A percentile compares a stretch with the other conserved stretches of the same genome.
Conservation (phyloP, 768 basidiomycete genomes). For the Panus rudis region DNA sequence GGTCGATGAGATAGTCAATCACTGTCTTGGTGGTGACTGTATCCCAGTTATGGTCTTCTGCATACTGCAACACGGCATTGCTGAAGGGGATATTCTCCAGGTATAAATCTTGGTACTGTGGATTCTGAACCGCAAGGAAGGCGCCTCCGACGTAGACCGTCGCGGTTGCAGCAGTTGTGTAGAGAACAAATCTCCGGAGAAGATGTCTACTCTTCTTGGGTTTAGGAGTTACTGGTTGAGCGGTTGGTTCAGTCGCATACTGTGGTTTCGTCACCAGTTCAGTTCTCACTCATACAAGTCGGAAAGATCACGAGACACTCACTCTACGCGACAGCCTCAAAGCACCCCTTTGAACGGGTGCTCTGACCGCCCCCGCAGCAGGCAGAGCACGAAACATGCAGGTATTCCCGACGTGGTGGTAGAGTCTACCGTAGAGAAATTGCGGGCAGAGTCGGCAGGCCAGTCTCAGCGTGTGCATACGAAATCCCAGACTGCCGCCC, state of each 20-base stretch:
- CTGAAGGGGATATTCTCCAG: slow-evolving; percentile 74
- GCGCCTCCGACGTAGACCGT: slow-evolving; percentile 82
- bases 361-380: slow-evolving; percentile 45
- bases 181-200: slow-evolving; percentile 56
- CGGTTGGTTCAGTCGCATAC: slow-evolving; percentile 51
- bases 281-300: slow-evolving; percentile 6
- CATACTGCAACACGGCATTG: slow-evolving; percentile 70
- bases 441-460: too few relatives aligned
- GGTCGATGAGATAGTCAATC: slow-evolving; percentile 44
- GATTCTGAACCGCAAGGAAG: slow-evolving; percentile 70
- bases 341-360: slow-evolving; percentile 34
- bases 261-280: slow-evolving; percentile 28
- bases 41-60: slow-evolving; percentile 77
- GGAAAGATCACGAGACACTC: slow-evolving; percentile 27
- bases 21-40: slow-evolving; percentile 57
- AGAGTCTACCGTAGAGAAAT: slow-evolving; percentile 14
- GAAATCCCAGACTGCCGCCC: too few relatives aligned
- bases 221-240: too few relatives aligned
- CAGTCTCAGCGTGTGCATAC: too few relatives aligned
- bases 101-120: slow-evolving; percentile 82
- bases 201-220: slow-evolving; percentile 49
- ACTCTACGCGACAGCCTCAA: slow-evolving; percentile 57
- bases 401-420: slow-evolving; percentile 10
- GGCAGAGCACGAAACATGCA: slow-evolving; percentile 50
- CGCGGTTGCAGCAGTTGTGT: slow-evolving; percentile 59